A percentile compares a stretch with the other conserved stretches of the same genome.
These are phyloP conservation scores for Picea abies DNA, from an alignment of 83 land plant genomes.

Conservation along the genomic window DNA sequence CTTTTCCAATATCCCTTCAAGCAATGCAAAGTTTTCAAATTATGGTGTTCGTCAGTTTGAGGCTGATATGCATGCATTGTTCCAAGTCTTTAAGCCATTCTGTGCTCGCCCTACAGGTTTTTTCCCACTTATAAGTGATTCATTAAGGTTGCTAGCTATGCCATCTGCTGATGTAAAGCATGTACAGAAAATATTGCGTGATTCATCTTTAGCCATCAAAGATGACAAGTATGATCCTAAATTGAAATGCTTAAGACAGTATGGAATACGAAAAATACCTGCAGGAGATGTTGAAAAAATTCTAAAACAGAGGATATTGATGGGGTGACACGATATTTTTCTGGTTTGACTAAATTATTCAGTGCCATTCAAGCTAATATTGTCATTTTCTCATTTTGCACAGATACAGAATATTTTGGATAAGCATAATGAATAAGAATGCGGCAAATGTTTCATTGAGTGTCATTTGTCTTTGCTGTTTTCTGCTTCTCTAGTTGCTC, in stretches of 20 bases:
- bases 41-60: conserved; percentile 64
- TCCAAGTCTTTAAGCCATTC: conserved; percentile 42
- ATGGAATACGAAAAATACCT: conserved; percentile 57
- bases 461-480: no score
- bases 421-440: no score
- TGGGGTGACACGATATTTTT: neutral
- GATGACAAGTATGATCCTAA: conserved; percentile 30
- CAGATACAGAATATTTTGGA: no score
- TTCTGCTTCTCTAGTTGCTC: no score
- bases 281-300: conserved; percentile 55
- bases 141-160: conserved; percentile 63
- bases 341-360: no score
- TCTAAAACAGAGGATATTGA: conserved; percentile 39
- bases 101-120: conserved; percentile 97
- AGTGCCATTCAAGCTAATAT: no score
- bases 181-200: conserved; percentile 2
- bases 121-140: conserved; percentile 69
- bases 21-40: conserved; percentile 60
- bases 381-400: no score
- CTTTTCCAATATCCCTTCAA: conserved; percentile 49
- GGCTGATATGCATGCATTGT: conserved; percentile 63
- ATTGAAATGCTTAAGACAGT: conserved; percentile 46
- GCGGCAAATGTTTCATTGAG: no score
- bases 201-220: conserved; percentile 17
- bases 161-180: conserved; percentile 26